phyloP scores from a whole-genome alignment of 768 basidiomycete genomes.

The Mycena vitilis region DNA sequence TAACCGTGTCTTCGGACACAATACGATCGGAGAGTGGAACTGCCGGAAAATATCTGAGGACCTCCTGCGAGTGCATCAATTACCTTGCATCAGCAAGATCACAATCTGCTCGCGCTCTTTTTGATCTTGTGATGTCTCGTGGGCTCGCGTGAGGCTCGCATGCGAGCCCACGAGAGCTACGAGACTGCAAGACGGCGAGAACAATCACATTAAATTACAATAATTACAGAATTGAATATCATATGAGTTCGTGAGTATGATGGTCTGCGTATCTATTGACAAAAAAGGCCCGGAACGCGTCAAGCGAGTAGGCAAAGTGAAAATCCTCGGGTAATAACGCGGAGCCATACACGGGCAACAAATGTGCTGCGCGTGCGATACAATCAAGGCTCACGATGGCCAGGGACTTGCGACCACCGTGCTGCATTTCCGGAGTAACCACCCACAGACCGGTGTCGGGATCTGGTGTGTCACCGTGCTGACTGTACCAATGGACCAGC shows the following conservation, averaged over 20 bases:
- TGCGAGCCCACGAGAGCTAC: too few relatives aligned
- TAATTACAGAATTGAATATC: too few relatives aligned
- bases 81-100: too few relatives aligned
- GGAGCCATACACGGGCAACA: background rate
- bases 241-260: background rate
- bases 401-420: background rate
- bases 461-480: background rate
- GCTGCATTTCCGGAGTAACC: background rate
- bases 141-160: too few relatives aligned
- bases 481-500: background rate
- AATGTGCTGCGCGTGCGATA: background rate
- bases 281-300: background rate
- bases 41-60: slow-evolving; percentile 1
- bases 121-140: too few relatives aligned
- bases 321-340: background rate
- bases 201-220: too few relatives aligned
- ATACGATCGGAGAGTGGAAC: background rate
- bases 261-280: background rate
- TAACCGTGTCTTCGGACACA: background rate
- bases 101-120: too few relatives aligned
- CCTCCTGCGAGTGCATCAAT: background rate
- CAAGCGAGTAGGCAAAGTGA: background rate
- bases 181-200: too few relatives aligned
- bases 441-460: background rate
- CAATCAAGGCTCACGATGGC: background rate